Evolutionary conservation across 1,284 basidiomycete genomes (phyloP).

Genomic region (Cryptococcus hybrid): DNA sequence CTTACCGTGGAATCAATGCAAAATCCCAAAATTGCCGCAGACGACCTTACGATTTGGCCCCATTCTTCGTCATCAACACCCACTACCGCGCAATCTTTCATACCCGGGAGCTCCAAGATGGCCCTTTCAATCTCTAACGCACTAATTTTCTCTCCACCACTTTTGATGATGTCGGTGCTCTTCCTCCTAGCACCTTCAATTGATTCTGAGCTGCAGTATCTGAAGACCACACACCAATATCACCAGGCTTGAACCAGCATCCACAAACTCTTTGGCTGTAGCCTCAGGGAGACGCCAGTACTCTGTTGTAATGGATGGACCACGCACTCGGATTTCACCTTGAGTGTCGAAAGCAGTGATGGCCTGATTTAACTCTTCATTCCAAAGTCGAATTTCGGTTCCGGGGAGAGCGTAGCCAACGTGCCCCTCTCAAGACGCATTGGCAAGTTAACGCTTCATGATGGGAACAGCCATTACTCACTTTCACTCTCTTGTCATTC

Average conservation of each 20-base stretch:
- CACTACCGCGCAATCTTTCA: conserved; percentile 45
- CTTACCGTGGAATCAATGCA: conserved; percentile 2
- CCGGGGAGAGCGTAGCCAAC: conserved; percentile 39
- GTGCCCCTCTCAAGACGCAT: conserved; percentile 22
- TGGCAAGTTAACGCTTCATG: neutral
- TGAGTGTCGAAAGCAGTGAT: conserved; percentile 21
- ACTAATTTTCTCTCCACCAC: conserved; percentile 45
- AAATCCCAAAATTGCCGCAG: neutral
- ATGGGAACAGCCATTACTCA: conserved; percentile 6
- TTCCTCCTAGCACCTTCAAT: conserved; percentile 34
- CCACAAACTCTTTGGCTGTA: conserved; percentile 34
- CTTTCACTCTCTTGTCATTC: conserved; percentile 31
- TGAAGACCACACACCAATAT: conserved; percentile 36
- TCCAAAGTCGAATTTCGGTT: conserved; percentile 39
- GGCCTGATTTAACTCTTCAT: conserved; percentile 15
- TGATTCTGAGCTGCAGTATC: conserved; percentile 21
- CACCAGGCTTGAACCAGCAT: conserved; percentile 49
- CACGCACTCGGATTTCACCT: conserved; percentile 42
- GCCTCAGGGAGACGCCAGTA: conserved; percentile 43
- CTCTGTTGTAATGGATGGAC: conserved; percentile 37
- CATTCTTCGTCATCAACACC: conserved; percentile 42
- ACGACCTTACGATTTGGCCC: conserved; percentile 40
- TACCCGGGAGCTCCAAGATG: conserved; percentile 36
- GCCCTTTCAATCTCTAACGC: conserved; percentile 46
- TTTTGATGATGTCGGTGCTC: conserved; percentile 41